These are phyloP conservation scores for Gaeumannomyces sp. DNA, from an alignment of 2,329 filamentous ascomycete species.

Conservation along the genomic window DNA sequence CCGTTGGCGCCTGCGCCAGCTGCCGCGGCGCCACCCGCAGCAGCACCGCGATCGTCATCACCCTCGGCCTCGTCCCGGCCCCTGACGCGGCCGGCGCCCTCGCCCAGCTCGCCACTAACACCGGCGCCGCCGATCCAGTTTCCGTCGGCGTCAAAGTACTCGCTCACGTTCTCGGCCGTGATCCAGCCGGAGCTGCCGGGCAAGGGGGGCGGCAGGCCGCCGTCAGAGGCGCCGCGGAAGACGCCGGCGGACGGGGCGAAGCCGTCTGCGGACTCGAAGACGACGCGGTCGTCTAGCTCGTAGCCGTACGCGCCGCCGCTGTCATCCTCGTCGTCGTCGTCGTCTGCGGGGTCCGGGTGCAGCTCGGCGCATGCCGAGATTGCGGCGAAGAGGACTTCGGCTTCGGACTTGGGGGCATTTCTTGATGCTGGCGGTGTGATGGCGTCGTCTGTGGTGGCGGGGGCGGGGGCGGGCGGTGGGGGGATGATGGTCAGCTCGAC, in stretches of 20 bases:
- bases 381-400: slow-evolving; percentile 56
- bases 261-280: slow-evolving; percentile 55
- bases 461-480: slow-evolving; percentile 16
- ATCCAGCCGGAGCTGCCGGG: slow-evolving; percentile 78
- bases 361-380: slow-evolving; percentile 70
- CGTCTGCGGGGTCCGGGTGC: slow-evolving; percentile 62
- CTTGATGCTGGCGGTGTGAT: background rate
- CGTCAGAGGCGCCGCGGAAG: slow-evolving; percentile 31
- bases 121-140: slow-evolving; percentile 64
- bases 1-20: slow-evolving; percentile 1
- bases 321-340: slow-evolving; percentile 52
- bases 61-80: slow-evolving; percentile 47
- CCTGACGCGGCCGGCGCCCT: slow-evolving; percentile 56
- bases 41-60: slow-evolving; percentile 24
- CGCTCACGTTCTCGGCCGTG: slow-evolving; percentile 81
- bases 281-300: slow-evolving; percentile 43
- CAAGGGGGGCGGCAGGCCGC: slow-evolving; percentile 57
- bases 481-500: slow-evolving; percentile 65
- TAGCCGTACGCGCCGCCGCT: slow-evolving; percentile 42
- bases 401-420: slow-evolving; percentile 22
- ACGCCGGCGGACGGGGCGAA: slow-evolving; percentile 53
- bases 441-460: slow-evolving; percentile 4
- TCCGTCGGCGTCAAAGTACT: slow-evolving; percentile 76
- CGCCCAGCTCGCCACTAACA: slow-evolving; percentile 48
- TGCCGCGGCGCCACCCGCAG: slow-evolving; percentile 22